Base-by-base conservation (phyloP, 495 filamentous ascomycete species). In the Penicillium cinerascens region DNA sequence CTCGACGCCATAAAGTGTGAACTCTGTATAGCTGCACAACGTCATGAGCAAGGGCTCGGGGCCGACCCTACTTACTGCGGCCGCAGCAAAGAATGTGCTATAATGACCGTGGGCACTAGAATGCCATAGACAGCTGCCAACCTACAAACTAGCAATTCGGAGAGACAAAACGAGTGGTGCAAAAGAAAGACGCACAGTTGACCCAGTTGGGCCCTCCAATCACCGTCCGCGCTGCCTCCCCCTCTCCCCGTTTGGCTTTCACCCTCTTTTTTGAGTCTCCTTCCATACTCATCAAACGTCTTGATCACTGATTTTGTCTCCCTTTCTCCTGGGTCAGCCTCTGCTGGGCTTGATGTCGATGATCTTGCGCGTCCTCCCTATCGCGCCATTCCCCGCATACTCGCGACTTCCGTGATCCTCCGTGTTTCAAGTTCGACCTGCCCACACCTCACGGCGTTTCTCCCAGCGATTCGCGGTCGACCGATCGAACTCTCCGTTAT, bases 351-450 rank as follows among this genome's bases (percentile, higher is more conserved):
- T 62, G 62, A 60, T 58, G 55, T 58, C 56, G 55, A 70, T 69
- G 63, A 63, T 66, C 39, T 51, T 67, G 66, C 68, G 68, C 72
- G 70, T 71, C 64, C 58, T 58, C 56, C 52, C 47, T 56, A 60
- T 70, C 67, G 70, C 71, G 71, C 63, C 50, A 46, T 65, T 68
- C 62, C 66, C 71, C 71, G 63, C 66, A 69, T 67, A 74, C 55
- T 60, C 58, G 60, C 66, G 60, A 58, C 62, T 51, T 58, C 52
- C 52, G 56, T 61, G 58, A 51, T 53, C 60, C 60, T 63, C 52
- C 57, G 49, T 46, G 57, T 59, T 51, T 47, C 56, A 59, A 51
- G 21, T 41, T 29, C 17, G 42, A 38, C 27, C 37, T 50, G 39
- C 48, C 15, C 2, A 44, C 35, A 22, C 22, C 11, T 13, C 43